These are phyloP conservation scores for Suhomyces terraborum DNA, from an alignment of 1,139 yeast species.

Conservation along the genomic window DNA sequence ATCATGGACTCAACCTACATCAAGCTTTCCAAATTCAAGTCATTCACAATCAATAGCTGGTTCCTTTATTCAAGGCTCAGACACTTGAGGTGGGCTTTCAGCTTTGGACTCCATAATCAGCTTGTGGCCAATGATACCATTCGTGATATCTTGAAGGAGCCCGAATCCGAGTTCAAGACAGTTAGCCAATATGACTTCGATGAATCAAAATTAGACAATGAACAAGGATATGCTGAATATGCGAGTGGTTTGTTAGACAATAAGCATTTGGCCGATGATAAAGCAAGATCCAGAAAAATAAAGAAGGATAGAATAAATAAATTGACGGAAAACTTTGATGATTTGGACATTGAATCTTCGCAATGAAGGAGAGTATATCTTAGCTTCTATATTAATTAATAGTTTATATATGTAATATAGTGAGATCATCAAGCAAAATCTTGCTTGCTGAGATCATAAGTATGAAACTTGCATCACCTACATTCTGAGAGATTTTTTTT, in stretches of 20 bases:
- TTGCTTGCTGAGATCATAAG: no score
- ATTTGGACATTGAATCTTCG: constrained; percentile 10
- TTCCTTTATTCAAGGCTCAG: constrained; percentile 60
- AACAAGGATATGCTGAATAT: constrained; percentile 17
- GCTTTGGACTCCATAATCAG: constrained; percentile 66
- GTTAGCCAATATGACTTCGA: constrained; percentile 12
- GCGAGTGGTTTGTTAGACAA: constrained; percentile 16
- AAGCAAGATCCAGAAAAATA: constrained; percentile 19
- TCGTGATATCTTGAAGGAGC: constrained; percentile 43
- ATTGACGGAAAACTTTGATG: constrained; percentile 17
- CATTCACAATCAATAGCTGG: constrained; percentile 69
- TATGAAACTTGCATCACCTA: no score
- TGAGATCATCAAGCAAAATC: no score
- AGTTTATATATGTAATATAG: no score
- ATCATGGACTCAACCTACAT: constrained; percentile 50
- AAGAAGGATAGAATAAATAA: constrained; percentile 20
- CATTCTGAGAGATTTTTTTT: no score
- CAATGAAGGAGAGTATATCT: background rate
- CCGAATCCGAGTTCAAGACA: constrained; percentile 30
- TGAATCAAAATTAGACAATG: constrained; percentile 12
- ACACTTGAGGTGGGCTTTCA: constrained; percentile 70
- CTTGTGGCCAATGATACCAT: constrained; percentile 53
- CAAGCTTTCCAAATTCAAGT: constrained; percentile 55
- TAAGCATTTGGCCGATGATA: constrained; percentile 18
- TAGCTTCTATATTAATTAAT: background rate